Base-by-base conservation (phyloP, 2,329 filamentous ascomycete species). In the Pyrenophora teres region DNA sequence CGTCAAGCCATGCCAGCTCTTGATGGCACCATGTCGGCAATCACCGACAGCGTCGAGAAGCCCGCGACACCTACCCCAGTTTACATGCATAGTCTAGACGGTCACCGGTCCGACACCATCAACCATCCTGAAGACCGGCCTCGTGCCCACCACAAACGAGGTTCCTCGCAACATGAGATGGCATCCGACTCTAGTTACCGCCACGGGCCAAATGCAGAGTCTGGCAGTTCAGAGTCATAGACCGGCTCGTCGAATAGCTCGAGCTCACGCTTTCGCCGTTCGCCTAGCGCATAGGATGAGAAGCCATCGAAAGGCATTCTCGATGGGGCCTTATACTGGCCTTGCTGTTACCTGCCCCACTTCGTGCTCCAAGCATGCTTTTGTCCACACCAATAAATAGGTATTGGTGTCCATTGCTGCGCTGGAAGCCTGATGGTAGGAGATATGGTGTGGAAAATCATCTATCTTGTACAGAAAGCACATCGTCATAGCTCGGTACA, bases 351-450 rank as follows among this genome's bases (percentile, higher is more conserved):
- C 64, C 60, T 73, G 12, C 71, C 71, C 31, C 59, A 68, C 40
- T 71, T 69, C 32, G 56, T 71, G 46, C 55, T 72, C 35, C 62
- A 60, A 35, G 66, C 69, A 23, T 72, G 67, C 13, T 73, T 71
- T 47, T 74, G 71, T 60, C 71, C 68, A 50, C 64, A 52, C 7
- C 57, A 30, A 33, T 50, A 31, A 16, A 31, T n/a, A 36, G 32
- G 6, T 13, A 4, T 15, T 19, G 15, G 4, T 7, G 10, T 9
- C 21, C 9, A 25, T 30, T 13, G 13, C 8, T 41, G 31, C 15
- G 31, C 23, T 44, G 43, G 10, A 16, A 8, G 9, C 21, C 15
- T 44, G n/a, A 31, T 25, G 8, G 23, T 3, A n/a, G 4, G 5
- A 6, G 10, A 23, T n/a, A 12, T n/a, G 21, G 23, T n/a, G 23